Evolutionary conservation across 345 rosid species (phyloP).

Genomic region (Alliaria petiolata): DNA sequence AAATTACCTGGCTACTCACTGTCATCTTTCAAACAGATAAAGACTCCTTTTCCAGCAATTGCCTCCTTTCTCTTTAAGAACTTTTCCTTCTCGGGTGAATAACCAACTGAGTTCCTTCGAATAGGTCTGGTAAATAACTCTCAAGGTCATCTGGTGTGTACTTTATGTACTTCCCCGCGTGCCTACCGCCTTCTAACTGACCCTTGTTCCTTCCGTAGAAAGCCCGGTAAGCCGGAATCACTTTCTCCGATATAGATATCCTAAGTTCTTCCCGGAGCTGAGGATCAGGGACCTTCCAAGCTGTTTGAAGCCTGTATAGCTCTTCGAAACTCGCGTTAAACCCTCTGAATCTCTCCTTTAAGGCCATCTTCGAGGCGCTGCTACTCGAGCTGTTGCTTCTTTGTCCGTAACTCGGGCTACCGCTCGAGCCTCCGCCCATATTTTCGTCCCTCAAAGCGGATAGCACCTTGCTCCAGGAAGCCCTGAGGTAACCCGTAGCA

Average conservation of each 20-base stretch:
- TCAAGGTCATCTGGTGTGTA: slow-evolving; percentile 92
- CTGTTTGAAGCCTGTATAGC: slow-evolving; percentile 77
- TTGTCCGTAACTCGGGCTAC: slow-evolving; percentile 52
- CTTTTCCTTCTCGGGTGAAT: slow-evolving; percentile 75
- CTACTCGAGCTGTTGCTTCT: slow-evolving; percentile 39
- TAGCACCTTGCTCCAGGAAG: slow-evolving; percentile 79
- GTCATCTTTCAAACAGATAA: slow-evolving; percentile 16
- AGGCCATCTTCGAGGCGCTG: slow-evolving; percentile 68
- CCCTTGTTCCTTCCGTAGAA: slow-evolving; percentile 78
- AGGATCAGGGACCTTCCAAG: slow-evolving; percentile 93
- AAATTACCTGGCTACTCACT: slow-evolving; percentile 20
- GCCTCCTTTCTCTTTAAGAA: slow-evolving; percentile 32
- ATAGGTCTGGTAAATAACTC: slow-evolving; percentile 66
- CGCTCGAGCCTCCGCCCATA: slow-evolving; percentile 61
- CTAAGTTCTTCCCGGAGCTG: slow-evolving; percentile 96
- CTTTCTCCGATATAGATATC: slow-evolving; percentile 85
- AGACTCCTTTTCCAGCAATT: slow-evolving; percentile 3
- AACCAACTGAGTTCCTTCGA: slow-evolving; percentile 81
- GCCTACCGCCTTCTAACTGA: slow-evolving; percentile 80
- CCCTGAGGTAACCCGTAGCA: slow-evolving; percentile 89
- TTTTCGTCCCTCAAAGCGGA: slow-evolving; percentile 82
- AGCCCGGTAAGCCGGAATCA: slow-evolving; percentile 85
- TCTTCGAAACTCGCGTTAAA: slow-evolving; percentile 93
- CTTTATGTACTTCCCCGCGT: slow-evolving; percentile 90
- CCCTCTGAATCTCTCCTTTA: slow-evolving; percentile 84